Base-by-base conservation (phyloP, 1,284 basidiomycete genomes). In the Microbotryum intermedium region DNA sequence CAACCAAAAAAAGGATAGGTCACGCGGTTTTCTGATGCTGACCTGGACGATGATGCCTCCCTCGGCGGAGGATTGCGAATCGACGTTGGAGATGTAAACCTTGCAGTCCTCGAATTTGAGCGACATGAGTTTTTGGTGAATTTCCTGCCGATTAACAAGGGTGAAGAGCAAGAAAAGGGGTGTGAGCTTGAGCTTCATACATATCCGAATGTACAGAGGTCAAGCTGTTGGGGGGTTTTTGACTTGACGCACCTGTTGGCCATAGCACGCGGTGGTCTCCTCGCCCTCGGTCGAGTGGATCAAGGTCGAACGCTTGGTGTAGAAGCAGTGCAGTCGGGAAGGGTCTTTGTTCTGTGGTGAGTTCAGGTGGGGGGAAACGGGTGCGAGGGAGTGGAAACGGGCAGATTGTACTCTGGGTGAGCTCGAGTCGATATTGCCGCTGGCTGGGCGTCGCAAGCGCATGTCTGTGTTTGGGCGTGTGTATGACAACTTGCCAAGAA, bases 301-400 rank as follows among this genome's bases (percentile, higher is more conserved):
- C 79, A 93, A 94, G 69, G 94, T 97, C 55, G 92, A 97, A 71
- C 84, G 84, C 82, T 97, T 97, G 74, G 87, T 97, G 82, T 98
- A 99, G 80, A 98, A 98, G 79, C 92, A 94, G 79, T 98, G 94
- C 69, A 98, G 83, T 75, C 91, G 88, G 77, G 87, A 81, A 67
- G 94, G 94, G 67, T 94, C 86, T 79, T 97, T 93, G 84, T 98
- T 95, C 76, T 97, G 88, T 80, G 90, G 93, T 72, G 89, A 93
- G 79, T 80, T 80, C 72, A 72, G 74, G 66, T 74, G 74, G 11
- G 70, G 59, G 46, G 58, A 59, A 60, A 26, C 30, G 42, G 26
- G 29, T 51, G 29, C 20, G 50, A 26, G 21, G 9, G 50, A 16
- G 21, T 42, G 26, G 18, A 13, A 29, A 29, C 50, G 29, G 28